Evolutionary conservation across 1,284 basidiomycete species (phyloP).

Genomic region (Omphalotus olearius): DNA sequence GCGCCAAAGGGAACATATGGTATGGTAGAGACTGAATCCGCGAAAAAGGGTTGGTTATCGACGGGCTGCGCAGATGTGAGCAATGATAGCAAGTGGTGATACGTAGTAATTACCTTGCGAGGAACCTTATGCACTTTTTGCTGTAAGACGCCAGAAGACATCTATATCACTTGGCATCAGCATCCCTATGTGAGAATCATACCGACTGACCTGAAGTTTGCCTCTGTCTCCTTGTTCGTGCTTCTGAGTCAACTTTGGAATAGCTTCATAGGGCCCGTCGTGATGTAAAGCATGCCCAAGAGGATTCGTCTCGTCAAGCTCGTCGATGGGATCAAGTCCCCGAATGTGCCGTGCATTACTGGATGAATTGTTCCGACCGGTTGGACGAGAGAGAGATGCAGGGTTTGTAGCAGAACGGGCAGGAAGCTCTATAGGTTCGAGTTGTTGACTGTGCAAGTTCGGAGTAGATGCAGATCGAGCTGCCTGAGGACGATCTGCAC

Average conservation of each 20-base stretch:
- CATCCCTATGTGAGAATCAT: no score
- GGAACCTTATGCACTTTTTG: not conserved
- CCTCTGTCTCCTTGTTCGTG: no score
- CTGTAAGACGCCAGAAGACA: not conserved
- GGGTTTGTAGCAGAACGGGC: conserved; percentile 3
- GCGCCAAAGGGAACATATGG: conserved; percentile 23
- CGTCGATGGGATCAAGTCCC: conserved; percentile 67
- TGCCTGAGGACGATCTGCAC: not conserved
- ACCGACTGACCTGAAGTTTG: no score
- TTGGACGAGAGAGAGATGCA: not conserved
- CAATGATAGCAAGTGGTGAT: not conserved
- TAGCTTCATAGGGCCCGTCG: conserved; percentile 64
- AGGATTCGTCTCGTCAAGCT: conserved; percentile 69
- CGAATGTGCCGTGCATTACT: conserved; percentile 18
- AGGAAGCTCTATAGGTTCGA: not conserved
- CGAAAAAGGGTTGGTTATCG: not conserved
- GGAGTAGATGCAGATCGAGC: conserved; percentile 5
- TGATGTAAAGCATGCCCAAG: conserved; percentile 60
- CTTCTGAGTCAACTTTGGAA: conserved; percentile 17
- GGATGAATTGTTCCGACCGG: conserved; percentile 10
- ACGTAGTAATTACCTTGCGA: conserved; percentile 1
- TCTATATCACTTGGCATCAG: no score
- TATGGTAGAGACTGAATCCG: not conserved
- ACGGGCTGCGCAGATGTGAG: not conserved
- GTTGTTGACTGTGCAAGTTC: not conserved